phyloP scores from a whole-genome alignment of 768 basidiomycete genomes.

The Phylloporus sp. region DNA sequence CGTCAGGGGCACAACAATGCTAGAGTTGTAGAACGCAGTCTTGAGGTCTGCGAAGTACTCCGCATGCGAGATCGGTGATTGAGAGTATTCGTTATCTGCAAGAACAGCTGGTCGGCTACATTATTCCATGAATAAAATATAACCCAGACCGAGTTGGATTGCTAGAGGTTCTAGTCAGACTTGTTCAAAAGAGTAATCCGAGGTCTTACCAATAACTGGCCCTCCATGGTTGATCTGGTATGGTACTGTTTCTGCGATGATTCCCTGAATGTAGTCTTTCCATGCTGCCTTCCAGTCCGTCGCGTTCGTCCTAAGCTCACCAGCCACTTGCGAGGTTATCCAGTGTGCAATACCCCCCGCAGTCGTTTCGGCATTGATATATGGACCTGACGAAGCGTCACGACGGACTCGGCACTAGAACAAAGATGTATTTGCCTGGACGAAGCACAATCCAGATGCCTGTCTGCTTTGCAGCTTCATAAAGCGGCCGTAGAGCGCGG shows the following conservation, averaged over 20 bases:
- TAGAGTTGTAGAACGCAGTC: slow-evolving; percentile 46
- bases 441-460: slow-evolving; percentile 78
- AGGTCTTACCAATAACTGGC: slow-evolving; percentile 57
- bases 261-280: slow-evolving; percentile 63
- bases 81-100: slow-evolving; percentile 72
- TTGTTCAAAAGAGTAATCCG: not conserved
- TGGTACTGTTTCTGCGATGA: slow-evolving; percentile 54
- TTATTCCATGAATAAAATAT: not conserved
- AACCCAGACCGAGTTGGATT: slow-evolving; percentile 47
- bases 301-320: slow-evolving; percentile 61
- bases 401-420: not conserved
- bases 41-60: slow-evolving; percentile 65
- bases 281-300: slow-evolving; percentile 67
- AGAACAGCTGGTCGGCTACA: not conserved
- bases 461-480: slow-evolving; percentile 64
- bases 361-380: slow-evolving; percentile 79
- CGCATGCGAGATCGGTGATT: slow-evolving; percentile 38
- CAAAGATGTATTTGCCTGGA: slow-evolving; percentile 49
- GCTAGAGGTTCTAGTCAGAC: slow-evolving; percentile 31
- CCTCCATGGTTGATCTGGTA: slow-evolving; percentile 71
- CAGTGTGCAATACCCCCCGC: slow-evolving; percentile 71
- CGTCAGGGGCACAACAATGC: slow-evolving; percentile 65
- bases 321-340: slow-evolving; percentile 64
- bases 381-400: slow-evolving; percentile 22
- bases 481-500: slow-evolving; percentile 63